Evolutionary conservation across 768 basidiomycete genomes (phyloP).

Genomic region (Cystobasidium onofrii): DNA sequence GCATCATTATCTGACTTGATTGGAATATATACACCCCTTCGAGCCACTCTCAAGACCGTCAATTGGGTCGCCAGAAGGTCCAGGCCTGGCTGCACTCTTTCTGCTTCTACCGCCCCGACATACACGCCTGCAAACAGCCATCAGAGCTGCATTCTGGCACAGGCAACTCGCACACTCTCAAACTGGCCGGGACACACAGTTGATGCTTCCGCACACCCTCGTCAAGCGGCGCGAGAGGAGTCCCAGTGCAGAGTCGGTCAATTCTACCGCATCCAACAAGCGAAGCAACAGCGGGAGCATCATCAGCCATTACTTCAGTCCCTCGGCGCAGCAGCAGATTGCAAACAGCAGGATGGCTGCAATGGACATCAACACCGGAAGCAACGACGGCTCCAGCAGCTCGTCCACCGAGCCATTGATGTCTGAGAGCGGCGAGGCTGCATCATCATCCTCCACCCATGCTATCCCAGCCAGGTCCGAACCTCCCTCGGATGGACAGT

Average conservation of each 20-base stretch:
- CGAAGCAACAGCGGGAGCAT: conserved; percentile 16
- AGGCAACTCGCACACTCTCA: background rate
- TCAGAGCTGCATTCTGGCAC: too few relatives aligned
- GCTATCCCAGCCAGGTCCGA: conserved; percentile 1
- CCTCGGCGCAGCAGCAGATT: background rate
- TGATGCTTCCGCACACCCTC: conserved; percentile 19
- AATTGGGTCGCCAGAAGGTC: too few relatives aligned
- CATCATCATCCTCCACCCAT: background rate
- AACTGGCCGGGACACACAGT: background rate
- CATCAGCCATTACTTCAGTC: background rate
- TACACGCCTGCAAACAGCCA: background rate
- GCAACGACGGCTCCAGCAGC: conserved; percentile 19
- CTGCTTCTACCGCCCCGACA: too few relatives aligned
- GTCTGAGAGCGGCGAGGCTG: background rate
- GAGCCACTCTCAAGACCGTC: too few relatives aligned
- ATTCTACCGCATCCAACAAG: conserved; percentile 21
- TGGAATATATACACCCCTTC: too few relatives aligned
- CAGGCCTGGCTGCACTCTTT: too few relatives aligned
- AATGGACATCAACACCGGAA: conserved; percentile 20
- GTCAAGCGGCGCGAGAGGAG: conserved; percentile 23
- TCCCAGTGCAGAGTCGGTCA: conserved; percentile 16
- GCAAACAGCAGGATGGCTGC: background rate
- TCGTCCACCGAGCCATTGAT: conserved; percentile 17
- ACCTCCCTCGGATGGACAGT: conserved; percentile 1
- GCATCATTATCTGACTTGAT: too few relatives aligned